These are phyloP conservation scores for Noccaea bulbosa DNA, from an alignment of 345 rosid genomes.

Conservation along the genomic window DNA sequence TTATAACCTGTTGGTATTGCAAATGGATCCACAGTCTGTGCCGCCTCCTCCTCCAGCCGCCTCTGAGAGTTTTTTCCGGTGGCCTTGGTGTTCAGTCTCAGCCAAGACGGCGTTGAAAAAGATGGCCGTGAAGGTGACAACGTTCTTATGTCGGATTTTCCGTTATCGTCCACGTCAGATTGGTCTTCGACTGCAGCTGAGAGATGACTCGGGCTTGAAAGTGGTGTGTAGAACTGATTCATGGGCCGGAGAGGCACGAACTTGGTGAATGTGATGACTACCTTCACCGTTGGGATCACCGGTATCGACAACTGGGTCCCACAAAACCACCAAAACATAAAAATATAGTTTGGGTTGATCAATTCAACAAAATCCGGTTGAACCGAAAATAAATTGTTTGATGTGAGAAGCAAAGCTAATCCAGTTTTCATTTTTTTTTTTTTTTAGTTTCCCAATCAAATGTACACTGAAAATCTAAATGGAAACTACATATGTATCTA, in stretches of 20 bases:
- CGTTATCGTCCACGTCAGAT: conserved; percentile 48
- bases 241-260: conserved; percentile 70
- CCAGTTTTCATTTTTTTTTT: background rate
- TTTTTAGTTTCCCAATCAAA: background rate
- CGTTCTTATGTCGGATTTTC: conserved; percentile 45
- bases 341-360: background rate
- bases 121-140: conserved; percentile 42
- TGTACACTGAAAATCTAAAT: background rate
- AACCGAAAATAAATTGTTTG: background rate
- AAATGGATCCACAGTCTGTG: conserved; percentile 62
- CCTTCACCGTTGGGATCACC: conserved; percentile 92
- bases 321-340: background rate
- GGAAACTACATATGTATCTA: background rate
- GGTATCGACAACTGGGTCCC: conserved; percentile 80
- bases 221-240: conserved; percentile 84
- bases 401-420: background rate
- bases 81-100: conserved; percentile 47
- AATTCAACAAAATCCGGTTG: background rate
- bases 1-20: conserved; percentile 76
- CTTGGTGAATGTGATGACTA: conserved; percentile 87
- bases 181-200: conserved; percentile 37
- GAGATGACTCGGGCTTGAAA: conserved; percentile 73
- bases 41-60: conserved; percentile 33
- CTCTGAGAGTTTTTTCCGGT: conserved; percentile 49
- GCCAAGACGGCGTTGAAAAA: conserved; percentile 54